Evolutionary conservation across 148 eudicot species (phyloP).

Genomic region (Vaccinium darrowii): DNA sequence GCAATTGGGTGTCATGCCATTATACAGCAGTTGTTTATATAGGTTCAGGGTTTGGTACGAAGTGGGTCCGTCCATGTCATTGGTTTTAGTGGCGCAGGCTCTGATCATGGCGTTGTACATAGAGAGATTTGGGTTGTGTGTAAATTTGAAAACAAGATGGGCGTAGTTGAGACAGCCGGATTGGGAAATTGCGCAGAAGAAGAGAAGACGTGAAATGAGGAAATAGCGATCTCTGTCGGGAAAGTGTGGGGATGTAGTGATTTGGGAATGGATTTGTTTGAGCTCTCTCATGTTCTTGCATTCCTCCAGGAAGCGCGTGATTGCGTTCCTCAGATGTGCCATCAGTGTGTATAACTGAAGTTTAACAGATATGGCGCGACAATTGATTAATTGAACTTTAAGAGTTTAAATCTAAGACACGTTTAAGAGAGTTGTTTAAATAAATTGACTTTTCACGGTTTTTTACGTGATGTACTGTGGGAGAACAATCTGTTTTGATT

Average conservation of each 20-base stretch:
- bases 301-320: constrained; percentile 30
- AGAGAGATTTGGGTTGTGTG: constrained; percentile 48
- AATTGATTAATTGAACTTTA: not conserved
- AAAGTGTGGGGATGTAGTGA: constrained; percentile 41
- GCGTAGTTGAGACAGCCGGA: constrained; percentile 54
- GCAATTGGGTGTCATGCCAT: constrained; percentile 41
- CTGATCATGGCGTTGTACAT: constrained; percentile 69
- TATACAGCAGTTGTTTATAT: constrained; percentile 44
- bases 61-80: constrained; percentile 18
- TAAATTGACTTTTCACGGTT: too few species aligned
- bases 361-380: not conserved
- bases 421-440: too few species aligned
- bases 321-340: constrained; percentile 26
- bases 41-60: constrained; percentile 30
- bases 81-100: constrained; percentile 40
- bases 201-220: constrained; percentile 62
- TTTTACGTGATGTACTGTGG: too few species aligned
- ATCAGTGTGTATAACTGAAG: constrained; percentile 9
- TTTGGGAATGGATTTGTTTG: constrained; percentile 57
- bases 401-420: too few species aligned
- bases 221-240: constrained; percentile 39
- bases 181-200: constrained; percentile 52
- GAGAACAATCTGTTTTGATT: too few species aligned
- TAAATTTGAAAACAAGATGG: constrained; percentile 29
- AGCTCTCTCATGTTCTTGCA: constrained; percentile 56